phyloP scores from a whole-genome alignment of 2,329 filamentous ascomycete genomes.

The Monosporascus sp. region DNA sequence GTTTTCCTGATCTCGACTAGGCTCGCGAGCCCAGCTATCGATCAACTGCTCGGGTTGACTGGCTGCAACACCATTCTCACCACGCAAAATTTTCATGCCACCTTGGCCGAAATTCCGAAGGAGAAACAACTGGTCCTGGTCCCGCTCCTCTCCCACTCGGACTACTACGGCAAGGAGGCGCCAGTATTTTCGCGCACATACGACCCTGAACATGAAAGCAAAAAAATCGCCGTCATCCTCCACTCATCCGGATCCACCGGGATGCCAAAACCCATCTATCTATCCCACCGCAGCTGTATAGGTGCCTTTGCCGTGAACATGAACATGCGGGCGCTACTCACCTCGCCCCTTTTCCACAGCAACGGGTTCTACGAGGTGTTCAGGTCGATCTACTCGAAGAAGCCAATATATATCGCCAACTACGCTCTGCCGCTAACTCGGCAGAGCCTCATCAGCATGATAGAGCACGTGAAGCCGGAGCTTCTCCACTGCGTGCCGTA shows the following conservation, averaged over 20 bases:
- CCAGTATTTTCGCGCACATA: slow-evolving; percentile 7
- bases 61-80: neutral
- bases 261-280: slow-evolving; percentile 50
- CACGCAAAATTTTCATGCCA: neutral
- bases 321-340: slow-evolving; percentile 38
- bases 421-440: slow-evolving; percentile 44
- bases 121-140: neutral
- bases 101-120: neutral
- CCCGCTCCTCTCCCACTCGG: neutral
- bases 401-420: slow-evolving; percentile 43
- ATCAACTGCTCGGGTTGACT: neutral
- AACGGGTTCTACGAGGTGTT: slow-evolving; percentile 46
- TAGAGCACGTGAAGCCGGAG: slow-evolving; percentile 37
- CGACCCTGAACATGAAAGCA: slow-evolving; percentile 10
- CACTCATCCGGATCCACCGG: slow-evolving; percentile 46
- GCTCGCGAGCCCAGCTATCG: neutral
- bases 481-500: slow-evolving; percentile 54
- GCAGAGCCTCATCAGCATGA: slow-evolving; percentile 33
- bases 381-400: slow-evolving; percentile 39
- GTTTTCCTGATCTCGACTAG: neutral
- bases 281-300: slow-evolving; percentile 42
- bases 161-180: neutral
- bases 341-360: slow-evolving; percentile 47
- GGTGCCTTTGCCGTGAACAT: slow-evolving; percentile 39
- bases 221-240: slow-evolving; percentile 21